Conservation (phyloP, 2,329 filamentous ascomycete species). For the Fusarium papillatum region DNA sequence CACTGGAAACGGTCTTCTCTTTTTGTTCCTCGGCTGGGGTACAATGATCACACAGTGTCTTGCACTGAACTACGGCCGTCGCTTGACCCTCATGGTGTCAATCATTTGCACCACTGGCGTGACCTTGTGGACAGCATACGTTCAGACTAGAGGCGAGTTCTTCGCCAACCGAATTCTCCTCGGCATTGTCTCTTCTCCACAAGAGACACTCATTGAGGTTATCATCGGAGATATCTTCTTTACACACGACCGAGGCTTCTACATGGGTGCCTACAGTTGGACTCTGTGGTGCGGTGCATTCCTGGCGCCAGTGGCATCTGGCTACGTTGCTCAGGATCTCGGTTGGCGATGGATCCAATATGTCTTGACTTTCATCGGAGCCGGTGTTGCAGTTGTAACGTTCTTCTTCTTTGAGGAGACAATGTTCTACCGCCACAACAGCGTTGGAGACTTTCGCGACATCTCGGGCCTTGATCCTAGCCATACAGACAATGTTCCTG, state of each 20-base stretch:
- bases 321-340: conserved; percentile 35
- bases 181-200: conserved; percentile 38
- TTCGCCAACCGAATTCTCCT: conserved; percentile 41
- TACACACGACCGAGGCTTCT: conserved; percentile 41
- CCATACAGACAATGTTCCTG: background rate
- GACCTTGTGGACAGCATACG: conserved; percentile 39
- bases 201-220: conserved; percentile 41
- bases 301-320: conserved; percentile 40
- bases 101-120: conserved; percentile 29
- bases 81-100: conserved; percentile 31
- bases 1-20: conserved; percentile 40
- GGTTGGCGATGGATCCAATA: conserved; percentile 46
- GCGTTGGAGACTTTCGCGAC: background rate
- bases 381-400: conserved; percentile 13
- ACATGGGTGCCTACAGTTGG: conserved; percentile 43
- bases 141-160: conserved; percentile 38
- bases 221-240: conserved; percentile 41
- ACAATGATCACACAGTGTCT: conserved; percentile 39
- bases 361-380: conserved; percentile 35
- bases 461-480: conserved; percentile 1
- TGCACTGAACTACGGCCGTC: conserved; percentile 35
- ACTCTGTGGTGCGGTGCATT: conserved; percentile 42
- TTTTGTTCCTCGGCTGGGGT: conserved; percentile 40
- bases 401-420: conserved; percentile 45
- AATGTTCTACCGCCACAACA: conserved; percentile 33